Evolutionary conservation across 2,329 filamentous ascomycete species (phyloP).

Genomic region (Monosporascus sp.): DNA sequence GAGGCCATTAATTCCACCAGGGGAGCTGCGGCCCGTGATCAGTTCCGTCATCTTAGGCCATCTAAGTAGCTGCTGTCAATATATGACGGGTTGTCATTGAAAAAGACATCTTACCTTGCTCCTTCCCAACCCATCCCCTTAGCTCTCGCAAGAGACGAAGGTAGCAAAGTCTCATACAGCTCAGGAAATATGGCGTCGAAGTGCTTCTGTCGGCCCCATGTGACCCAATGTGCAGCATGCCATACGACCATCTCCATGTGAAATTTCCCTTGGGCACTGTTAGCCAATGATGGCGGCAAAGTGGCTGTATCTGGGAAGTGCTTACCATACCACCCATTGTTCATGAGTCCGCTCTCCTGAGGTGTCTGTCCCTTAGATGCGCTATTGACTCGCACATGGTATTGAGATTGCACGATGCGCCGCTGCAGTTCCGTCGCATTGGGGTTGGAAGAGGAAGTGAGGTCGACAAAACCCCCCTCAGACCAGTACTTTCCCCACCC

Average conservation of each 20-base stretch:
- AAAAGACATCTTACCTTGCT: conserved; percentile 13
- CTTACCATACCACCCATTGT: conserved; percentile 41
- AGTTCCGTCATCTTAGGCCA: conserved; percentile 47
- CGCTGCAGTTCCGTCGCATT: conserved; percentile 38
- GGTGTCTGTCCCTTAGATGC: conserved; percentile 32
- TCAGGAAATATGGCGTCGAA: conserved; percentile 33
- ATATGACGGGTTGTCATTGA: not conserved
- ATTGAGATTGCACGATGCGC: conserved; percentile 38
- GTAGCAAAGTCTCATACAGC: conserved; percentile 28
- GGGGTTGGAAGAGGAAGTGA: conserved; percentile 29
- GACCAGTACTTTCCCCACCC: conserved; percentile 34
- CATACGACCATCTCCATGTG: conserved; percentile 41
- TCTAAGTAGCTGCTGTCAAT: conserved; percentile 6
- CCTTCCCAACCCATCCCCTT: conserved; percentile 29
- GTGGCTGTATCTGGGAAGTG: not conserved
- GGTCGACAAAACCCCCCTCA: conserved; percentile 36
- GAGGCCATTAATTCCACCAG: conserved; percentile 44
- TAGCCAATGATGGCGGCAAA: not conserved
- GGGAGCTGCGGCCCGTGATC: conserved; percentile 38
- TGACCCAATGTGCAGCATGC: conserved; percentile 36
- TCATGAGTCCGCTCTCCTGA: conserved; percentile 40
- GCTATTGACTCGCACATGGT: conserved; percentile 37
- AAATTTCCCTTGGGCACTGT: conserved; percentile 25
- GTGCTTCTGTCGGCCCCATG: conserved; percentile 32
- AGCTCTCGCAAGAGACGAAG: conserved; percentile 25